Evolutionary conservation across 495 filamentous ascomycete species (phyloP).

Genomic region (Terfezia claveryi): DNA sequence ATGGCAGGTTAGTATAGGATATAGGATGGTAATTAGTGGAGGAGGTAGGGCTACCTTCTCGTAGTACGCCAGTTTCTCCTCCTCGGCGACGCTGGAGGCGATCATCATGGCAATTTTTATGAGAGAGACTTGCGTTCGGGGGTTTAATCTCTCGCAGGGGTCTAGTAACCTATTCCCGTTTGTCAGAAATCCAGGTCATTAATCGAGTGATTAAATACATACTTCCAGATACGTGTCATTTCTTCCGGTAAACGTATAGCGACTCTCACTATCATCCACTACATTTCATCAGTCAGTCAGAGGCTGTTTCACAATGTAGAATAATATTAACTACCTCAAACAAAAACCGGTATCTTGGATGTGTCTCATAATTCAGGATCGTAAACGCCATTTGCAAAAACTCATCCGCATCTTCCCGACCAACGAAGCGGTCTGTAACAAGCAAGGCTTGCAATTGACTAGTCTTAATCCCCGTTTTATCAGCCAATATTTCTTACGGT

Average conservation of each 20-base stretch:
- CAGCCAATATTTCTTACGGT: too few species aligned
- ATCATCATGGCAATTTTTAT: slow-evolving; percentile 24
- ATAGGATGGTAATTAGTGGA: slow-evolving; percentile 2
- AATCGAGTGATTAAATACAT: background rate
- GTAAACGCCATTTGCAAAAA: slow-evolving; percentile 10
- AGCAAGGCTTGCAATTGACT: slow-evolving; percentile 26
- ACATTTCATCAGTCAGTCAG: background rate
- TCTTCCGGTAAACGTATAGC: slow-evolving; percentile 16
- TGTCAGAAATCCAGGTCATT: background rate
- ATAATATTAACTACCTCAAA: slow-evolving; percentile 8
- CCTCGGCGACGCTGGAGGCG: slow-evolving; percentile 2
- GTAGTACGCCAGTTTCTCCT: background rate
- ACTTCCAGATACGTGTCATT: slow-evolving; percentile 10
- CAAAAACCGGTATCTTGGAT: slow-evolving; percentile 26
- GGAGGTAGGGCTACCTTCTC: background rate
- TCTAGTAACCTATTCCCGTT: slow-evolving; percentile 4
- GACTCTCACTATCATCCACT: slow-evolving; percentile 25
- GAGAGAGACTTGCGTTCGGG: slow-evolving; percentile 21
- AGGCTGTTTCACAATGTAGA: background rate
- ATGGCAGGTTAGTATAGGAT: slow-evolving; percentile 10
- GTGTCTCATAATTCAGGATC: slow-evolving; percentile 22
- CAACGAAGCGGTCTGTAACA: slow-evolving; percentile 18
- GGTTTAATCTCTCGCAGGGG: slow-evolving; percentile 5
- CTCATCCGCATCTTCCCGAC: slow-evolving; percentile 5
- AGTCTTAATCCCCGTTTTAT: background rate